Base-by-base conservation (phyloP, 2,329 filamentous ascomycete genomes). In the Catunica adiposa region DNA sequence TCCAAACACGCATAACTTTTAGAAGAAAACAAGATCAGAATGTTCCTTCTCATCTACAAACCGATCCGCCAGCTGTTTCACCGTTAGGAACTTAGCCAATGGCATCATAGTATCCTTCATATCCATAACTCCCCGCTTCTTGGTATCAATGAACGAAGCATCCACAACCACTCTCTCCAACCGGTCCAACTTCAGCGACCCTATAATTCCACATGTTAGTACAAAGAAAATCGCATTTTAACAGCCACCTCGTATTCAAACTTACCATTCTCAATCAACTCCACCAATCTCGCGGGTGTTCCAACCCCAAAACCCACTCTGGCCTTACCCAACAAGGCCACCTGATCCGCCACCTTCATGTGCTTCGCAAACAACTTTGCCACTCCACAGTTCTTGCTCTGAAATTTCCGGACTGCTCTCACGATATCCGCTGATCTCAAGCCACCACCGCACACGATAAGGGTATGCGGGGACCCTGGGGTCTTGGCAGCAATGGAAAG, bases 301-400 rank as follows among this genome's bases (percentile, higher is more conserved):
- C 92, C 92, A 14, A 96, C 87, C 2, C 85, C 89, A 60, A 97
- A 86, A 26, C 88, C 87, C 11, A 89, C 86, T 59, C 83, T 82
- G 61, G 70, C 73, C 55, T 70, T 75, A 63, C 84, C 76, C 44
- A 94, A 79, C 65, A 85, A 86, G 58, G 83, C 75, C 54, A 89
- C 80, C 34, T 89, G 86, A 63, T 97, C 90, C 54, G 86, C 79
- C 9, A 98, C 70, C 70, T 98, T 98, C 73, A 98, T 94, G 67
- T 98, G 92, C 68, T 98, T 98, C 31, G 92, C 90, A 68, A 98
- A 98, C 64, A 98, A 73, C 68, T 98, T 98, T 1, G 86, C 85
- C 1, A 98, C 82, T 48, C 79, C 77, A 52, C 77, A 80, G 7
- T 87, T 81, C 66, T 92, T 88, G 54, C 76, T 82, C 65, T 89